Percentiles rank a stretch among this genome's conserved stretches.
Evolutionary conservation across 2,329 filamentous ascomycete genomes (phyloP).

Genomic region (Dactylellina drechsleri): DNA sequence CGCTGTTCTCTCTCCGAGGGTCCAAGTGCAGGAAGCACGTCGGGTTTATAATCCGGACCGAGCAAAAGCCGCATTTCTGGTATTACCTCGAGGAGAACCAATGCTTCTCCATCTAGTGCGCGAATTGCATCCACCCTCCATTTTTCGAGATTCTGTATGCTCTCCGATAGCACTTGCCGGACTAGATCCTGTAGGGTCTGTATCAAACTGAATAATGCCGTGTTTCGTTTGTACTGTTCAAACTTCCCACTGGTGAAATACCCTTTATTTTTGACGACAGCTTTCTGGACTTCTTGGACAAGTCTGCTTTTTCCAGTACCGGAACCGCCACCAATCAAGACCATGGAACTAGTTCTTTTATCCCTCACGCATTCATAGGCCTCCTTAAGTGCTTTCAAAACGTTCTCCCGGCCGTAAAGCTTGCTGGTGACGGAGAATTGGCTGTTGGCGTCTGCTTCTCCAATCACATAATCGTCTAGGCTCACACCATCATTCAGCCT

Average conservation of each 20-base stretch:
- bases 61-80: slow-evolving; percentile 58
- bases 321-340: slow-evolving; percentile 57
- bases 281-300: slow-evolving; percentile 58
- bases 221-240: slow-evolving; percentile 58
- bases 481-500: slow-evolving; percentile 55
- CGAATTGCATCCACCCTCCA: slow-evolving; percentile 58
- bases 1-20: slow-evolving; percentile 58
- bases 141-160: slow-evolving; percentile 57
- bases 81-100: slow-evolving; percentile 58
- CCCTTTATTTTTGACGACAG: slow-evolving; percentile 58
- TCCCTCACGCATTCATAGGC: slow-evolving; percentile 42
- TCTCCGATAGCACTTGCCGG: slow-evolving; percentile 58
- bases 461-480: slow-evolving; percentile 57
- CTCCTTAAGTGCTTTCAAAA: slow-evolving; percentile 48
- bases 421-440: slow-evolving; percentile 58
- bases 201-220: slow-evolving; percentile 58
- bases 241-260: slow-evolving; percentile 59
- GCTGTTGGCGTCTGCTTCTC: slow-evolving; percentile 58
- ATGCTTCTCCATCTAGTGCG: slow-evolving; percentile 58
- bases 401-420: slow-evolving; percentile 57
- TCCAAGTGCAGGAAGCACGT: slow-evolving; percentile 56
- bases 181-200: slow-evolving; percentile 59
- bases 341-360: slow-evolving; percentile 55
- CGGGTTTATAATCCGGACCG: slow-evolving; percentile 57
- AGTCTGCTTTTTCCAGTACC: slow-evolving; percentile 58